These are phyloP conservation scores for Amphibolis antarctica DNA, from an alignment of 106 monocot species.

Conservation along the genomic window DNA sequence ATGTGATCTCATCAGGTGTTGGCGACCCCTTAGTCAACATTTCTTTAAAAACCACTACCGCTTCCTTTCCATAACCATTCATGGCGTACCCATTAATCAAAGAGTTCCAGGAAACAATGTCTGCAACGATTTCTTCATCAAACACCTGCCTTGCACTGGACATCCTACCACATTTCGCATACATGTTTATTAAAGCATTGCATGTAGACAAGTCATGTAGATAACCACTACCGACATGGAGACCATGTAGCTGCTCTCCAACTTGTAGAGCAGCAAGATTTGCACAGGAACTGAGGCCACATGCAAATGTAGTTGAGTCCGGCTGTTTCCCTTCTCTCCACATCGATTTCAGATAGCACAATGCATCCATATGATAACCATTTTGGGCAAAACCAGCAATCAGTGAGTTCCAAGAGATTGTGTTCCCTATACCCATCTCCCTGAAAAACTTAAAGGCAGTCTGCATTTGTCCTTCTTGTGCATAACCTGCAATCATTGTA, in stretches of 20 bases:
- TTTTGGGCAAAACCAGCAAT: constrained; percentile 25
- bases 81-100: constrained; percentile 41
- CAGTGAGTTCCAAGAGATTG: constrained; percentile 34
- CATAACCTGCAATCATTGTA: constrained; percentile 28
- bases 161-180: constrained; percentile 54
- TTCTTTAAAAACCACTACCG: not conserved
- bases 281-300: constrained; percentile 45
- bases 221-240: constrained; percentile 6
- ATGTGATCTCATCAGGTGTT: constrained; percentile 15
- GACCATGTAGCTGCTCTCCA: constrained; percentile 27
- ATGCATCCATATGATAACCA: constrained; percentile 21
- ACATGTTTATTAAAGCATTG: constrained; percentile 57
- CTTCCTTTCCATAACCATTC: constrained; percentile 24
- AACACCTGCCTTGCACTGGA: constrained; percentile 26
- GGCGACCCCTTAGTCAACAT: constrained; percentile 4
- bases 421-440: constrained; percentile 7
- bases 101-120: constrained; percentile 61
- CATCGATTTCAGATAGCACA: constrained; percentile 37
- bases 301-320: constrained; percentile 48
- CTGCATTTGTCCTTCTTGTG: constrained; percentile 19
- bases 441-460: constrained; percentile 13
- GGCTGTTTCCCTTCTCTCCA: constrained; percentile 29
- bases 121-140: constrained; percentile 21
- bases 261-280: constrained; percentile 40
- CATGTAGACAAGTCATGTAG: constrained; percentile 29